Evolutionary conservation across 1,284 basidiomycete genomes (phyloP).

Genomic region (Leccinum huronense): DNA sequence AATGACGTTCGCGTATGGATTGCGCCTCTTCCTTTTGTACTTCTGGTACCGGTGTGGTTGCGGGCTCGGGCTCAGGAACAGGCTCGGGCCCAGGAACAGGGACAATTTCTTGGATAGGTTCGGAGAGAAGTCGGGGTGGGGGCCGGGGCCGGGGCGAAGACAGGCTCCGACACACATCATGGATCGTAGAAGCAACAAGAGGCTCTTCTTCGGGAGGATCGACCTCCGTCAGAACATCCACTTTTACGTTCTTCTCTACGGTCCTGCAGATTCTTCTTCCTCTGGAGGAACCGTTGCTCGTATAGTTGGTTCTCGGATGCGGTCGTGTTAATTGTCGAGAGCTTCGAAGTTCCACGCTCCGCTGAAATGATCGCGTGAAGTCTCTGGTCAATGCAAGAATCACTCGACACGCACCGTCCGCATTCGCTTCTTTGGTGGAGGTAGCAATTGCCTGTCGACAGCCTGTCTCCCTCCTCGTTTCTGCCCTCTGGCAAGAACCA

Average conservation of each 20-base stretch:
- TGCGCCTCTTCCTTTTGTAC: conserved; percentile 11
- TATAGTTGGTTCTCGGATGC: conserved; percentile 49
- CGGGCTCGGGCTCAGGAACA: conserved; percentile 1
- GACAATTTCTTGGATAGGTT: not conserved
- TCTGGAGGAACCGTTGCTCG: conserved; percentile 19
- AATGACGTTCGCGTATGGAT: not conserved
- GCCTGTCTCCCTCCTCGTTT: conserved; percentile 54
- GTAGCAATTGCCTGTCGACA: conserved; percentile 41
- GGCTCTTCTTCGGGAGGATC: conserved; percentile 17
- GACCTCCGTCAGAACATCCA: conserved; percentile 16
- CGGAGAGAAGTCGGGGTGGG: not conserved
- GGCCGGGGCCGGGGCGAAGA: not conserved
- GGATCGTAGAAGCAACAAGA: not conserved
- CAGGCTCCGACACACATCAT: conserved; percentile 1
- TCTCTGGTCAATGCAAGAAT: not conserved
- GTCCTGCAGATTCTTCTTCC: not conserved
- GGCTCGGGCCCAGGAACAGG: not conserved
- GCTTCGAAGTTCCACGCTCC: conserved; percentile 47
- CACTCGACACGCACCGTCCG: conserved; percentile 45
- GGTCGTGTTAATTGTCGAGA: conserved; percentile 51
- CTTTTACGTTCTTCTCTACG: no score
- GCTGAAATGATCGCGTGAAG: not conserved
- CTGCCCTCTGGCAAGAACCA: conserved; percentile 84
- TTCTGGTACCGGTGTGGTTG: conserved; percentile 1
- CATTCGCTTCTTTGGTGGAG: conserved; percentile 50